These are phyloP conservation scores for Wallacemonas sp. DNA, from an alignment of 208 protist species.

Conservation along the genomic window DNA sequence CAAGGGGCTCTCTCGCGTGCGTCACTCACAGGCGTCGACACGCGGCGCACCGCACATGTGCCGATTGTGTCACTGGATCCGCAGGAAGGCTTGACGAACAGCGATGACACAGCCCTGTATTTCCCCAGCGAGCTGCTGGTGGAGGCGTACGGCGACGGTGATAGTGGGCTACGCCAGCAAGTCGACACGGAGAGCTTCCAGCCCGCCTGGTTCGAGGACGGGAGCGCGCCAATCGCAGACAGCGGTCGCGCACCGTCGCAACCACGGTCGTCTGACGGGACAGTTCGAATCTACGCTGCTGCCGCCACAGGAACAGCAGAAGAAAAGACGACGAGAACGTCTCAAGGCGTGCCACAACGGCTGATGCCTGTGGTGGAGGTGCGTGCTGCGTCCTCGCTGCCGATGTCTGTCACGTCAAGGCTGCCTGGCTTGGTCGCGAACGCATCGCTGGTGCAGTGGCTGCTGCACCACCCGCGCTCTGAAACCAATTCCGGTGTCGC, in stretches of 20 bases:
- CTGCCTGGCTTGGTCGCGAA: not conserved
- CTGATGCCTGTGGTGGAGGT: constrained; percentile 7
- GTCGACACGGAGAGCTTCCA: constrained; percentile 16
- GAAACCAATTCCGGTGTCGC: not conserved
- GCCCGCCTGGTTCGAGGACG: constrained; percentile 5
- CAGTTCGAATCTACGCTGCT: not conserved
- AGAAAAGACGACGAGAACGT: not conserved
- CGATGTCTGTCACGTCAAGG: not conserved
- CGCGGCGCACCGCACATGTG: not conserved
- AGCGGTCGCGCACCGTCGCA: too few species aligned
- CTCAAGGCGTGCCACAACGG: too few species aligned
- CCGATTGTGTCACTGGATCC: constrained; percentile 13
- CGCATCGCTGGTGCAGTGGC: constrained; percentile 13
- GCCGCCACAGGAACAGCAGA: not conserved
- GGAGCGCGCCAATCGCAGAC: not conserved
- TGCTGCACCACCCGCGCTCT: not conserved
- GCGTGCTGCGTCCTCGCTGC: not conserved
- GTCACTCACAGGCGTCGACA: not conserved
- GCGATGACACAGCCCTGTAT: constrained; percentile 21
- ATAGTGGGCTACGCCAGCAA: constrained; percentile 10
- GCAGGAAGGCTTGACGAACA: constrained; percentile 14
- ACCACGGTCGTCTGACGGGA: not conserved
- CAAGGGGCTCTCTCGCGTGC: too few species aligned
- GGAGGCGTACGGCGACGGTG: constrained; percentile 19
- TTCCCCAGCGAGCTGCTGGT: constrained; percentile 38